Conservation (phyloP, 352 stramenopile genomes). For the Phytophthora pini region DNA sequence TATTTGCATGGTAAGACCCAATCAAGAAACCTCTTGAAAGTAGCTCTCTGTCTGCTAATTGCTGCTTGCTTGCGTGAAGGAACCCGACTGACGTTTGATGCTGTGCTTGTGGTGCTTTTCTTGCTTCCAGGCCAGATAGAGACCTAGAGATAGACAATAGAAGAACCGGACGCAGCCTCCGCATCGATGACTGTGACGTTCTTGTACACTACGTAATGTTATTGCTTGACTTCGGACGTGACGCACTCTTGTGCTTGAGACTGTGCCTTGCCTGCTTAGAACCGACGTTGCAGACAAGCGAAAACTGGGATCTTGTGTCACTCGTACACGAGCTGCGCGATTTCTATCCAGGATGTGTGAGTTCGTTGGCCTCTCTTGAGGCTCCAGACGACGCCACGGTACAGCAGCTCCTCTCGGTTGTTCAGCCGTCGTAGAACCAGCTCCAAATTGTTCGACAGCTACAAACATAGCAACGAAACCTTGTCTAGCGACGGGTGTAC, state of each 20-base stretch:
- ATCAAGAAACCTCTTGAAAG: conserved; percentile 39
- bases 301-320: conserved; percentile 28
- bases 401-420: conserved; percentile 74
- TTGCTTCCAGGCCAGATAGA: conserved; percentile 32
- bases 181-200: conserved; percentile 18
- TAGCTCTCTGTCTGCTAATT: conserved; percentile 17
- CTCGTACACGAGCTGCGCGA: conserved; percentile 71
- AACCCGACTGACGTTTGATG: conserved; percentile 24
- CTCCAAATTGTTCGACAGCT: conserved; percentile 72
- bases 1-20: conserved; percentile 55
- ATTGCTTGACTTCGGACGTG: conserved; percentile 29
- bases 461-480: conserved; percentile 4
- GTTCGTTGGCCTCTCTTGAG: conserved; percentile 51
- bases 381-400: conserved; percentile 70
- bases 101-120: conserved; percentile 20
- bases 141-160: conserved; percentile 38
- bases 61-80: conserved; percentile 6
- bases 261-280: conserved; percentile 12
- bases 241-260: conserved; percentile 13
- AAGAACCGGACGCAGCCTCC: conserved; percentile 24
- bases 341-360: conserved; percentile 76
- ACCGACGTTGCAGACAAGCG: conserved; percentile 5
- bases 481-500: background rate
- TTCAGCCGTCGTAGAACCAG: conserved; percentile 70
- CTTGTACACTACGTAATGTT: conserved; percentile 45